Base-by-base conservation (phyloP, 2,329 filamentous ascomycete species). In the Fusarium stilboides region DNA sequence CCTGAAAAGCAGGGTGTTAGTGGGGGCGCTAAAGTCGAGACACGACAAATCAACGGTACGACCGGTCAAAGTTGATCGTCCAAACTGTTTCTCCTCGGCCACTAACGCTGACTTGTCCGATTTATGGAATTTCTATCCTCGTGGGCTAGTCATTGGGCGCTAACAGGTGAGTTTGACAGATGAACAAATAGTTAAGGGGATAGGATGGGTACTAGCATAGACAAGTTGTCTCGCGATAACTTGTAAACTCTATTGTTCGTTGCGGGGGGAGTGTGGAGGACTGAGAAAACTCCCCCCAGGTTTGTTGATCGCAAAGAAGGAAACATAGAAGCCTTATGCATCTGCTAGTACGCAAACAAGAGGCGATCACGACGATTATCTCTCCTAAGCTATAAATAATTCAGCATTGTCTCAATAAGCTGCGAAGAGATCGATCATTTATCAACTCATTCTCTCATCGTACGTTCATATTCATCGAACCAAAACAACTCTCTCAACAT, bases 401-500 rank as follows among this genome's bases (percentile, higher is more conserved):
- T 8, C 24, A 49, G 3, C 15, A 17, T 6, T 17, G 8, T 46
- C 57, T 22, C 26, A 8, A 24, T n/a, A n/a, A n/a, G 15, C 10
- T 26, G 2, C 8, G 9, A 24, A n/a, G 8, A 8, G 6, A 17
- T 20, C n/a, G 33, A 20, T 17, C 22, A 24, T 13, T n/a, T n/a
- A 49, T 24, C 17, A 10, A 22, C 6, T 44, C 15, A 31, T 36
- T 5, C 17, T 42, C 17, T n/a, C 19, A 36, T n/a, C 12, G 8
- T 9, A 24, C 31, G 22, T 28, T 17, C 12, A 31, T n/a, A 37
- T 28, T 39, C 37, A 34, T 10, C 22, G 19, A 33, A 28, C 14
- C 4, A 17, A 40, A 10, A 13, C 37, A 14, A 19, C 13, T 14
- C 2, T 43, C 8, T 31, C 44, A 14, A 59, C 72, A 49, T 79